Evolutionary conservation across 768 basidiomycete species (phyloP).

Genomic region (Leucosporidium yakuticum): DNA sequence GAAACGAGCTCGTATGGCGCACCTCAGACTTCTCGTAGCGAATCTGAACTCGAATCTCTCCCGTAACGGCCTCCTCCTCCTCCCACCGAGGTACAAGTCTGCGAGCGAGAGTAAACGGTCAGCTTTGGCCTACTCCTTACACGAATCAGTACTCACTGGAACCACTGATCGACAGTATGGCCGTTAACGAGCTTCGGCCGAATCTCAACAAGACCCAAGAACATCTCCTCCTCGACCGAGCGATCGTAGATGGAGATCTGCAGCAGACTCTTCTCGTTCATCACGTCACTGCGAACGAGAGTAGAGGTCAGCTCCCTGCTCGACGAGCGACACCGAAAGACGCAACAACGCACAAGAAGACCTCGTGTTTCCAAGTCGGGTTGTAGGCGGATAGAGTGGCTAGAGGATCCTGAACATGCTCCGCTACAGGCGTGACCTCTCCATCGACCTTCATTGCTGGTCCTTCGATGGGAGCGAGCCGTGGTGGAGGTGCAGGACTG

Average conservation of each 20-base stretch:
- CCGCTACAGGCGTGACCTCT: too few species aligned
- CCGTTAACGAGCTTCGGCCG: slow-evolving; percentile 87
- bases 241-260: slow-evolving; percentile 86
- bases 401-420: not conserved
- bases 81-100: slow-evolving; percentile 38
- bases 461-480: too few species aligned
- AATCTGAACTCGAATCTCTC: slow-evolving; percentile 89
- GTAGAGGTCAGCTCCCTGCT: slow-evolving; percentile 11
- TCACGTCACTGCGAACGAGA: slow-evolving; percentile 68
- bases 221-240: slow-evolving; percentile 62
- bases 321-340: not conserved
- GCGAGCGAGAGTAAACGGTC: not conserved
- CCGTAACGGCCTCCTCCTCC: slow-evolving; percentile 66
- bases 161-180: slow-evolving; percentile 94
- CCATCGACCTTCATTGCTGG: too few species aligned
- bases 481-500: too few species aligned
- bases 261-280: slow-evolving; percentile 73
- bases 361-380: slow-evolving; percentile 98
- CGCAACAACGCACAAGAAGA: slow-evolving; percentile 72
- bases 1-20: too few species aligned
- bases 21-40: slow-evolving; percentile 89
- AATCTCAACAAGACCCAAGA: slow-evolving; percentile 84
- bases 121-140: not conserved
- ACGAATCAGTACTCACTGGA: slow-evolving; percentile 60
- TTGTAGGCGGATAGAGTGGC: slow-evolving; percentile 50